Base-by-base conservation (phyloP, 306 rosid species). In the Begonia peltatifolia region DNA sequence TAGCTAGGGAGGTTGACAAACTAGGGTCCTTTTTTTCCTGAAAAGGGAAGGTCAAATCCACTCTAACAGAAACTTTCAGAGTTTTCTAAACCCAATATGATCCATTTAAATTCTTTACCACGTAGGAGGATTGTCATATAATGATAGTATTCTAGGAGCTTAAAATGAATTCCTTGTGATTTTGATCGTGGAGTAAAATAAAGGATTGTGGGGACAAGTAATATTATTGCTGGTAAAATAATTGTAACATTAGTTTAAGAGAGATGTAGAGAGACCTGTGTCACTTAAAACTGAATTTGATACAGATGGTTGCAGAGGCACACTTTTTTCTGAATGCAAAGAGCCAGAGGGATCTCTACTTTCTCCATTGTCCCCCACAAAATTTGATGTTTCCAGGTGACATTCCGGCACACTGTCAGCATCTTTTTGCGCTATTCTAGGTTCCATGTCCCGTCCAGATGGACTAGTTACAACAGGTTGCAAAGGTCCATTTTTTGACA, bases 371-470 rank as follows among this genome's bases (percentile, higher is more conserved):
- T 61, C 44, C 36, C 35, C 64, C 41, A 53, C 9, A 0, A 36
- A 59, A 18, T 58, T 58, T 47, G 68, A 12, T 51, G 75, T 76
- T 56, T 76, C 60, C 9, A 48, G 68, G 55, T 52, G 69, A 61
- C 81, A 47, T 62, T 61, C 63, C 59, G 75, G 42, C 55, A 58
- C 71, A 63, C 65, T 67, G 36, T 77, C 87, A 52, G 64, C 68
- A 75, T 79, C 82, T 55, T 43, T 74, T 47, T 54, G 64, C 23
- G 65, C 58, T 47, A 70, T 73, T 18, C 74, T 57, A 46, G 54
- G 59, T 74, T 68, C 38, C 38, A 30, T 30, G 6, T 30, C 38
- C 9, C 9, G 38, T 30, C 38, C 38, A 30, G 38, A 30, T 30
- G 38, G 72, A 71, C 18, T 46, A 64, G 56, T 50, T 36, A 71